Conservation (phyloP, 352 stramenopile species). For the Globisporangium iwayamae region DNA sequence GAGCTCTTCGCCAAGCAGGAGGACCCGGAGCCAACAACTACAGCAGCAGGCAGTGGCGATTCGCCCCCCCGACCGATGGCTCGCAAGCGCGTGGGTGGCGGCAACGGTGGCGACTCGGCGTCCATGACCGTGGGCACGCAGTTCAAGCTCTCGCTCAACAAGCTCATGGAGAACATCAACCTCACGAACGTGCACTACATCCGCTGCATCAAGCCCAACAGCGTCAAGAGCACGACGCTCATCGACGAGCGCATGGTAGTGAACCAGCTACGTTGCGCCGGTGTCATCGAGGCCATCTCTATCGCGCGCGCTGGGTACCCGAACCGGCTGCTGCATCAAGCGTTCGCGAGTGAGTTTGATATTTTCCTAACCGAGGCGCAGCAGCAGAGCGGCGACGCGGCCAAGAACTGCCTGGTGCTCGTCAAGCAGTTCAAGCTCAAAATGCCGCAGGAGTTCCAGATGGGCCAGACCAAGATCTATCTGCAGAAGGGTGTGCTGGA, state of each 20-base stretch:
- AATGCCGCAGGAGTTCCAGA: constrained; percentile 69
- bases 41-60: constrained; percentile 11
- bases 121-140: constrained; percentile 75
- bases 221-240: constrained; percentile 50
- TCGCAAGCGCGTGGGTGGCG: constrained; percentile 25
- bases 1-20: constrained; percentile 54
- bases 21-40: constrained; percentile 22
- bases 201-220: constrained; percentile 38
- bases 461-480: constrained; percentile 85
- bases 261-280: constrained; percentile 73
- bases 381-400: constrained; percentile 16
- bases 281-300: constrained; percentile 77
- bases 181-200: constrained; percentile 62
- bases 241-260: constrained; percentile 76
- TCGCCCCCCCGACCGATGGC: constrained; percentile 12
- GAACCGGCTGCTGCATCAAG: constrained; percentile 76
- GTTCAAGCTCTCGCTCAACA: constrained; percentile 65
- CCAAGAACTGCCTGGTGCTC: constrained; percentile 48
- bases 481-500: constrained; percentile 81
- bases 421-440: constrained; percentile 61
- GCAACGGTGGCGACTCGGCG: constrained; percentile 17
- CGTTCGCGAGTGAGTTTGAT: constrained; percentile 62
- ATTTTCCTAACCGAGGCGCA: constrained; percentile 56
- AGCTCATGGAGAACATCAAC: constrained; percentile 73
- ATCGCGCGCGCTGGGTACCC: constrained; percentile 76